Evolutionary conservation across 345 rosid species (phyloP), one percentile per base, ranked within the genome.

Genomic region (Physaria fendleri): DNA sequence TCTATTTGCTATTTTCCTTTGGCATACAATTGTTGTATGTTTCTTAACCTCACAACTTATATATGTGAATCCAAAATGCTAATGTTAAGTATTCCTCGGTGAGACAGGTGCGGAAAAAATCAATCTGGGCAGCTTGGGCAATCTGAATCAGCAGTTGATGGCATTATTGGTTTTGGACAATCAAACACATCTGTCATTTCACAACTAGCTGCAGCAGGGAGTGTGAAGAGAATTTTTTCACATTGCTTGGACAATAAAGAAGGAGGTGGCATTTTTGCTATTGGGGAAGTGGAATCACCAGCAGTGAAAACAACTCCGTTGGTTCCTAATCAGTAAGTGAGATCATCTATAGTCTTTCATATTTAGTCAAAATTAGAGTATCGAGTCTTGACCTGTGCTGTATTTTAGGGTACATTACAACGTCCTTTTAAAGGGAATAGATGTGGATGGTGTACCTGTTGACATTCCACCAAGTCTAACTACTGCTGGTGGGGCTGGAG

Each of bases 151-250:
- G 97, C 98, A 50, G 77, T 93, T 65, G 97, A 89, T 70, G 99
- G 99, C 24, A 83, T 93, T 62, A 61, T 93, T 74, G 99, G 97
- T 6, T 85, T 93, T 68, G 99, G 99, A 57, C 91, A 93, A 66
- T 66, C 95, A 41, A 87, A 89, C 60, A 76, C 95, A 34, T 93
- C 99, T 18, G 43, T 89, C 73, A 62, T 93, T 68, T 85, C 99
- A 25, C 99, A 93, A 71, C 78, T 93, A 45, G 87, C 97, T 69
- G 61, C 79, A 0, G 75, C 76, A 3, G 90, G 94, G 57, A 77
- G 62, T 52, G 81, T 75, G n/a, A 87, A 81, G 79, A 80, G 64
- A 71, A 41, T 67, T 17, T 93, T 93, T 72, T 74, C 94, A 10
- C 99, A 93, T 74, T 93, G 99, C 80, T 66, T 93, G 71, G 97